Conservation (phyloP, 306 rosid genomes). For the Acacia melanoxylon region DNA sequence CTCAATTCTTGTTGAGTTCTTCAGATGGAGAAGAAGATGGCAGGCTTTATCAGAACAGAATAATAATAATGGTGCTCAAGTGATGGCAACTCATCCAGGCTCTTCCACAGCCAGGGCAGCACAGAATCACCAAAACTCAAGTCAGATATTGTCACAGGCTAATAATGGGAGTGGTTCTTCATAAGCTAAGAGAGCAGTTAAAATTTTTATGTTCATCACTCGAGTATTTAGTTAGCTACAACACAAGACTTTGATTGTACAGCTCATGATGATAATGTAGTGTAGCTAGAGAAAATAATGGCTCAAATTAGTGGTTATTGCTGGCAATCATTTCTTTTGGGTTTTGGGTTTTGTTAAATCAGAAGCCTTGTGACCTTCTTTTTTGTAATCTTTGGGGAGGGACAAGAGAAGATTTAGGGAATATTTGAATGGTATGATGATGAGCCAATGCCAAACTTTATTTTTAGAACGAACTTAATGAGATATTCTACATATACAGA, state of each 20-base stretch:
- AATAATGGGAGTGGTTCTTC: background rate
- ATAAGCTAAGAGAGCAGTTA: slow-evolving; percentile 11
- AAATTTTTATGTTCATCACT: background rate
- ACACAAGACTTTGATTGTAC: slow-evolving; percentile 33
- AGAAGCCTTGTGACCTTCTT: slow-evolving; percentile 29
- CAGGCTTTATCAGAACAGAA: slow-evolving; percentile 47
- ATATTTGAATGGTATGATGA: background rate
- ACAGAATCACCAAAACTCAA: slow-evolving; percentile 37
- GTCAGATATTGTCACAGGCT: slow-evolving; percentile 5
- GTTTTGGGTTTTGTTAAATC: slow-evolving; percentile 19
- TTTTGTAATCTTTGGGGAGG: slow-evolving; percentile 34
- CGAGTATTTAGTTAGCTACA: background rate
- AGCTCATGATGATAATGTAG: slow-evolving; percentile 33
- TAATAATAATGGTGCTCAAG: slow-evolving; percentile 34
- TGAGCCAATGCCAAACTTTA: background rate
- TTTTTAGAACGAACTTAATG: background rate
- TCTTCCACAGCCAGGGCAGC: slow-evolving; percentile 18
- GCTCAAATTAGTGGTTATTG: background rate
- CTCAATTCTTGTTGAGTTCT: slow-evolving; percentile 68
- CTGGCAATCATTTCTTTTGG: slow-evolving; percentile 10
- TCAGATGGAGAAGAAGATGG: slow-evolving; percentile 70
- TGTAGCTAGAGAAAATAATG: slow-evolving; percentile 15
- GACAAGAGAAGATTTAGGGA: background rate
- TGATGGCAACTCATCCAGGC: slow-evolving; percentile 27
- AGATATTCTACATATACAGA: background rate